These are phyloP conservation scores for Sclerotinia borealis DNA, from an alignment of 2,329 filamentous ascomycete genomes.

Conservation along the genomic window DNA sequence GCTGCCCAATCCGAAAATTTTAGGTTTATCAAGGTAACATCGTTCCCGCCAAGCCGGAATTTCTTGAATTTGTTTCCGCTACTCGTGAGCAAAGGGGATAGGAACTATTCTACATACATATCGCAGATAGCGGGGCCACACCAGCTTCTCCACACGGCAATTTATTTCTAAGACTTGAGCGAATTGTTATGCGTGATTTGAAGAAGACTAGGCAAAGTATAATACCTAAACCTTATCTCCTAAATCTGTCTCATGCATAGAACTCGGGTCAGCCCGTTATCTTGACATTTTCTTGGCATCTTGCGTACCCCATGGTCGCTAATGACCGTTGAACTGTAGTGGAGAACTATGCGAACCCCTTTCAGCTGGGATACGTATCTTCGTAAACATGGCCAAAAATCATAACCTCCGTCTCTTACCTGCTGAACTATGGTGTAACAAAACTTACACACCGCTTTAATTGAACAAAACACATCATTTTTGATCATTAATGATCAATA, in stretches of 20 bases:
- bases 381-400: not conserved
- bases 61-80: not conserved
- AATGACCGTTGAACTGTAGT: not conserved
- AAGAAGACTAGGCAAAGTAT: not conserved
- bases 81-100: not conserved
- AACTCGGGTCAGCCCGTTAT: slow-evolving; percentile 4
- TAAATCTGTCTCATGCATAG: not conserved
- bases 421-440: slow-evolving; percentile 1
- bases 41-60: slow-evolving; percentile 3
- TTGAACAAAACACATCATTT: not conserved
- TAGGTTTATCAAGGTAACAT: not conserved
- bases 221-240: not conserved
- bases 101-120: not conserved
- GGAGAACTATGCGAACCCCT: slow-evolving; percentile 8
- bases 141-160: not conserved
- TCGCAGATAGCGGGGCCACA: slow-evolving; percentile 2
- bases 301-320: slow-evolving; percentile 4
- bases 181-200: not conserved
- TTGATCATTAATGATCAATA: slow-evolving; percentile 6
- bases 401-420: not conserved
- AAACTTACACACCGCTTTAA: not conserved
- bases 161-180: not conserved
- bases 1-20: not conserved
- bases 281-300: not conserved
- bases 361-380: not conserved